Percentiles rank a stretch among this genome's conserved stretches.
Evolutionary conservation across 2,329 filamentous ascomycete genomes (phyloP).

Genomic region (Colletotrichum sp.): DNA sequence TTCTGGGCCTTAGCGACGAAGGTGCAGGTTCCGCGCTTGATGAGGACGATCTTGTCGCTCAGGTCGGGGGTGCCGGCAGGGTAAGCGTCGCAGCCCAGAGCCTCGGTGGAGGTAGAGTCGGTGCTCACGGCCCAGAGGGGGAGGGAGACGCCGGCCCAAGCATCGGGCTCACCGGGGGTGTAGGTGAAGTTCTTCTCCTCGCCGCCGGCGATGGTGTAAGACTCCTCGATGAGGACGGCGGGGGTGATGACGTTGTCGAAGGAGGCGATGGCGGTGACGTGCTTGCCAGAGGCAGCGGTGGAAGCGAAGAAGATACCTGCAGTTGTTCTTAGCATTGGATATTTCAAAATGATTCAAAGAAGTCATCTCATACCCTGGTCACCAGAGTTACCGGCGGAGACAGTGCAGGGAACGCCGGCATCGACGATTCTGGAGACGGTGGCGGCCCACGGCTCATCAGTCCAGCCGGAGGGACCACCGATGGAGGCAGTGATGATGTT

Average conservation of each 20-base stretch:
- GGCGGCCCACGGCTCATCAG: conserved; percentile 54
- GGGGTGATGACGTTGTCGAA: conserved; percentile 52
- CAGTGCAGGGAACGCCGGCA: conserved; percentile 55
- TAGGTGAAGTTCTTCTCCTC: conserved; percentile 45
- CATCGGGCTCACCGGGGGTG: conserved; percentile 41
- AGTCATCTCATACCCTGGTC: conserved; percentile 31
- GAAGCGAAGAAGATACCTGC: conserved; percentile 50
- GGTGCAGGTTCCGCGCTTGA: conserved; percentile 63
- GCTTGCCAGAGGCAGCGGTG: conserved; percentile 52
- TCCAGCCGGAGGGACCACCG: conserved; percentile 56
- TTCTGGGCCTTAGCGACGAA: conserved; percentile 60
- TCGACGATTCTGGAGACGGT: conserved; percentile 58
- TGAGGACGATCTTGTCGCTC: conserved; percentile 60
- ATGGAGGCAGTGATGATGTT: conserved; percentile 63
- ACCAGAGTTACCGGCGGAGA: conserved; percentile 60
- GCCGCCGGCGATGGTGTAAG: conserved; percentile 43
- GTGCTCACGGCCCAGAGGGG: conserved; percentile 55
- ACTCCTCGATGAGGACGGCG: conserved; percentile 44
- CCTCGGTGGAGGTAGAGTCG: conserved; percentile 47
- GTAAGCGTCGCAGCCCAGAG: conserved; percentile 57
- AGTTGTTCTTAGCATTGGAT: neutral
- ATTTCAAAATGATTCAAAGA: neutral
- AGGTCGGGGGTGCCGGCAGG: conserved; percentile 62
- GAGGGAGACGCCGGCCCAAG: conserved; percentile 50
- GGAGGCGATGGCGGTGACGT: conserved; percentile 53